Conservation (phyloP, 768 basidiomycete species). For the Boletus vinaceobasis region DNA sequence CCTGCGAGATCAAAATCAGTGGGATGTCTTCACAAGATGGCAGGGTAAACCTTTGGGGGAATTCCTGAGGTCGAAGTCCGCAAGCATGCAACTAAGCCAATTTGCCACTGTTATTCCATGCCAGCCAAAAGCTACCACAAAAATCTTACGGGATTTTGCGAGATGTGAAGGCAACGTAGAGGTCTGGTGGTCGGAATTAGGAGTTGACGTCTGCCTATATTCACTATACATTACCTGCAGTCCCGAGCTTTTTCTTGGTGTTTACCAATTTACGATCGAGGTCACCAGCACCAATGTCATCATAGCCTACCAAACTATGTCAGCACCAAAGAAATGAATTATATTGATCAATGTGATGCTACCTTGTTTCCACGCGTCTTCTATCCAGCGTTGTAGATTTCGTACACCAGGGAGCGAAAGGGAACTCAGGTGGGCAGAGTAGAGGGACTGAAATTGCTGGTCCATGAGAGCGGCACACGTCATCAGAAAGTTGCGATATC, state of each 20-base stretch:
- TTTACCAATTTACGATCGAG: slow-evolving; percentile 50
- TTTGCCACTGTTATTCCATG: neutral
- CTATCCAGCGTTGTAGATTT: slow-evolving; percentile 75
- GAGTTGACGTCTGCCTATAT: neutral
- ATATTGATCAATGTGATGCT: neutral
- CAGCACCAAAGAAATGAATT: neutral
- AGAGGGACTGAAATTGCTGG: slow-evolving; percentile 58
- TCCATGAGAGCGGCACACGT: slow-evolving; percentile 67
- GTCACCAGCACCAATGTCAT: slow-evolving; percentile 61
- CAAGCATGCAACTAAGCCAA: slow-evolving; percentile 48
- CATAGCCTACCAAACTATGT: slow-evolving; percentile 51
- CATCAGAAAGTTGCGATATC: slow-evolving; percentile 85
- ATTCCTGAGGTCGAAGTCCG: slow-evolving; percentile 58
- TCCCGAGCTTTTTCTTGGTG: slow-evolving; percentile 77
- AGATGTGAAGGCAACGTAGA: slow-evolving; percentile 75
- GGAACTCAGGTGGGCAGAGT: slow-evolving; percentile 57
- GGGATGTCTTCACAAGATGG: neutral
- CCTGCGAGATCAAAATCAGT: slow-evolving; percentile 28
- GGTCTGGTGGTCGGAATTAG: slow-evolving; percentile 41
- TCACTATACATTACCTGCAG: slow-evolving; percentile 50
- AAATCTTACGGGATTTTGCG: slow-evolving; percentile 76
- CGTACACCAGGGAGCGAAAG: slow-evolving; percentile 63
- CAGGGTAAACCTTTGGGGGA: slow-evolving; percentile 40
- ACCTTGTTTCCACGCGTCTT: slow-evolving; percentile 78
- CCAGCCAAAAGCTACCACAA: neutral